Percentiles rank a stretch among this genome's conserved stretches.
These are phyloP conservation scores for Hyaloscypha hepaticicola DNA, from an alignment of 495 filamentous ascomycete species.

Conservation along the genomic window DNA sequence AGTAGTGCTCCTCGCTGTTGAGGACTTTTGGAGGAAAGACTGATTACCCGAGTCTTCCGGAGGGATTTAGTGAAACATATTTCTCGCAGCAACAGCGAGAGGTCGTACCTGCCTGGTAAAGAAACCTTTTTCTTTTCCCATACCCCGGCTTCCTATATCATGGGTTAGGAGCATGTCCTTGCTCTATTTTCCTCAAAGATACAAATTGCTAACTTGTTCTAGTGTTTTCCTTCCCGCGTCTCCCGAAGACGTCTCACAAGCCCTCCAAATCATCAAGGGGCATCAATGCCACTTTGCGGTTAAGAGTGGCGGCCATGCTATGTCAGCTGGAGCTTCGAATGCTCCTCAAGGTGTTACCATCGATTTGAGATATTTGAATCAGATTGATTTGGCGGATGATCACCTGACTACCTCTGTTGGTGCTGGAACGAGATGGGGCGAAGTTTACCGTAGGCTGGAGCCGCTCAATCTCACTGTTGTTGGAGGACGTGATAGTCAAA, in stretches of 20 bases:
- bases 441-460: constrained; percentile 48
- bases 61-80: constrained; percentile 9
- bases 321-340: constrained; percentile 32
- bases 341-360: constrained; percentile 35
- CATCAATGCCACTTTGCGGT: constrained; percentile 36
- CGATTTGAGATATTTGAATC: constrained; percentile 34
- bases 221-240: constrained; percentile 36
- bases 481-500: constrained; percentile 49
- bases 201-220: too few relatives aligned
- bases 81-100: constrained; percentile 31
- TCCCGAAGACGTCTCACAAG: constrained; percentile 35
- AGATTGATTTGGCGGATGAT: constrained; percentile 32
- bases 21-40: constrained; percentile 15
- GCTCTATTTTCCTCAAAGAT: too few relatives aligned
- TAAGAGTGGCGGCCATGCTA: constrained; percentile 35
- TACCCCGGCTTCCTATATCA: too few relatives aligned
- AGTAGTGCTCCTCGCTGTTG: constrained; percentile 10
- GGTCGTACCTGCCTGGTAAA: constrained; percentile 33
- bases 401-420: constrained; percentile 34
- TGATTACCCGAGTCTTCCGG: constrained; percentile 19
- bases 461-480: constrained; percentile 42
- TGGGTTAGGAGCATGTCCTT: too few relatives aligned
- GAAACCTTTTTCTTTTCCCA: too few relatives aligned
- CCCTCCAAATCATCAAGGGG: constrained; percentile 33
- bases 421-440: constrained; percentile 42